Base-by-base conservation (phyloP, 2,329 filamentous ascomycete species). In the Pseudocercospora fuligena region DNA sequence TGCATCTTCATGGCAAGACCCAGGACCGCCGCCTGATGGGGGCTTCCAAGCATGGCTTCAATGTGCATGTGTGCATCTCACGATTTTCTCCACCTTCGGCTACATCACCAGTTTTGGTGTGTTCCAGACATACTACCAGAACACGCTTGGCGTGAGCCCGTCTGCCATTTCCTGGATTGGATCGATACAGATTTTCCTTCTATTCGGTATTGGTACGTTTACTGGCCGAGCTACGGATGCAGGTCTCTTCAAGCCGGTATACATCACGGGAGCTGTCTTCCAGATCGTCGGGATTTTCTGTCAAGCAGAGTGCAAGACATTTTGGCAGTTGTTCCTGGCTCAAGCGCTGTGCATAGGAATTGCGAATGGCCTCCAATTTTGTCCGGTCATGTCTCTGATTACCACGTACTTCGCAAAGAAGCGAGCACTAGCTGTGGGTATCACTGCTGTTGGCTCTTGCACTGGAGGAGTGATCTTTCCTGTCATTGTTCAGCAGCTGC, bases 341-440 rank as follows among this genome's bases (percentile, higher is more conserved):
- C 85, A 87, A 68, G 85, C 82, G 14, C 61, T 87, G 25, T 84
- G 82, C 63, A 75, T 85, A 36, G 85, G 85, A 8, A 65, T 86
- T 7, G 89, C 87, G 0, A 86, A 85, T 63, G 89, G 89, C 1
- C 86, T 83, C 62, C 78, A 91, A 2, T 92, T 90, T 77, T 86
- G 88, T 58, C 88, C 90, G 0, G 81, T 85, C 43, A 83, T 92
- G 53, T 85, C 89, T 1, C 84, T 90, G 1, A 79, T 91, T 1
- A 85, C 88, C 9, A 90, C 90, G 2, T 92, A 92, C 73, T 91
- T 91, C 73, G 81, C 81, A 27, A 81, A 80, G 59, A 84, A 80
- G 66, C 81, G 86, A 61, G 83, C 83, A 0, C 77, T 91, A 27
- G 88, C 87, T 1, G 83, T 89, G 31, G 87, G 88, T 0, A 72